Percentiles rank a stretch among this genome's conserved stretches.
These are phyloP conservation scores for Sugiyamaella paludigena DNA, from an alignment of 1,139 yeast genomes.

Conservation along the genomic window DNA sequence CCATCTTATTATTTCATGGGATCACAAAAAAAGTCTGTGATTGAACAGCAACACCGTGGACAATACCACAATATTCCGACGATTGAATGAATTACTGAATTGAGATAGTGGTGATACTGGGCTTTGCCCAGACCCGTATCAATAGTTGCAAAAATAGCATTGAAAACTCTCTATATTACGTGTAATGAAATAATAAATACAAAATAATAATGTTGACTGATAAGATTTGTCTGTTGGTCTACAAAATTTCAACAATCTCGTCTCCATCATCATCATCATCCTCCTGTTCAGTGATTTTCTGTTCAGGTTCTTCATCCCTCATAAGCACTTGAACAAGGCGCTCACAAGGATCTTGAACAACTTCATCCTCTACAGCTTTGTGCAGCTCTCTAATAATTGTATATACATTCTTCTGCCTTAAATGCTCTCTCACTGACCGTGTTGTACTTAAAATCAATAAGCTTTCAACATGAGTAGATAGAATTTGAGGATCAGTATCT, in stretches of 20 bases:
- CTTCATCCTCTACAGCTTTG: slow-evolving; percentile 61
- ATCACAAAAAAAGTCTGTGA: too few species aligned
- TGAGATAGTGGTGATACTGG: too few species aligned
- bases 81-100: too few species aligned
- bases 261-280: slow-evolving; percentile 40
- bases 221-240: not conserved
- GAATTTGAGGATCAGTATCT: slow-evolving; percentile 66
- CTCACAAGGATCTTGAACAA: slow-evolving; percentile 52
- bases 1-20: slow-evolving; percentile 2
- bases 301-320: slow-evolving; percentile 79
- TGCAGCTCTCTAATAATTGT: slow-evolving; percentile 83
- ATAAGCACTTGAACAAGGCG: slow-evolving; percentile 73
- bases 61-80: too few species aligned
- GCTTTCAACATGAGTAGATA: slow-evolving; percentile 69
- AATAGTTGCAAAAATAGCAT: too few species aligned
- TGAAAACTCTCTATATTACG: too few species aligned
- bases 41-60: too few species aligned
- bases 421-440: slow-evolving; percentile 62
- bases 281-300: slow-evolving; percentile 53
- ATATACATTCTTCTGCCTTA: slow-evolving; percentile 78
- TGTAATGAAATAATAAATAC: too few species aligned
- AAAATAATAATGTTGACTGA: too few species aligned
- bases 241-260: slow-evolving; percentile 28
- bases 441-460: slow-evolving; percentile 76
- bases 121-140: too few species aligned